Conservation (phyloP, 1,284 basidiomycete species). For the Macrocybe sp. region DNA sequence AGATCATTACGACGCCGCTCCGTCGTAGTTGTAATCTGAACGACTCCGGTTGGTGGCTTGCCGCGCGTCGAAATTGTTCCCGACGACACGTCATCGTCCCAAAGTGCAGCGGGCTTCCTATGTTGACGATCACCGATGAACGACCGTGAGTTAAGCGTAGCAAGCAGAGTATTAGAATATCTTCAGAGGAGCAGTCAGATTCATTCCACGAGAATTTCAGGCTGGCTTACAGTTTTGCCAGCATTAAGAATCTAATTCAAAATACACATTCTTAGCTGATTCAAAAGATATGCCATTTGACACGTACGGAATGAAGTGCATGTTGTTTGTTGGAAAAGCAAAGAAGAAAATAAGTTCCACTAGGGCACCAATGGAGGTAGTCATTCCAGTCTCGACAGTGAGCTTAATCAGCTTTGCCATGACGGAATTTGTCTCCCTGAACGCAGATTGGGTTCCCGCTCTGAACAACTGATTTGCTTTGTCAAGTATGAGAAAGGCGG, state of each 20-base stretch:
- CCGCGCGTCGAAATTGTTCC: neutral
- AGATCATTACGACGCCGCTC: conserved; percentile 1
- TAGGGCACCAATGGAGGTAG: conserved; percentile 1
- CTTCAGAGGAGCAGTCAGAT: neutral
- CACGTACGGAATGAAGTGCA: conserved; percentile 5
- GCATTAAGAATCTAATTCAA: conserved; percentile 2
- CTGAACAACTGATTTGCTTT: neutral
- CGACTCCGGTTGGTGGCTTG: neutral
- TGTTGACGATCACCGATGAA: neutral
- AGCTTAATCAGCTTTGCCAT: conserved; percentile 6
- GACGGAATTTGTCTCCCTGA: conserved; percentile 1
- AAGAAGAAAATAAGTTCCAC: conserved; percentile 2
- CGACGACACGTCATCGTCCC: conserved; percentile 2
- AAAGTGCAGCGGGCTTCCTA: neutral
- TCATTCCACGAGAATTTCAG: neutral
- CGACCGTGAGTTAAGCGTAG: conserved; percentile 6
- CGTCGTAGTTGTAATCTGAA: conserved; percentile 1
- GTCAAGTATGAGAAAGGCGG: neutral
- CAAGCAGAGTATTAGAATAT: conserved; percentile 6
- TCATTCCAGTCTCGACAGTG: conserved; percentile 4
- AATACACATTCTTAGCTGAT: neutral
- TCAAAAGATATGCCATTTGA: neutral
- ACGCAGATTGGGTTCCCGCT: neutral
- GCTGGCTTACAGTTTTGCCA: conserved; percentile 2
- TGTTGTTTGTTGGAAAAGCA: conserved; percentile 3